Percentiles rank a stretch among this genome's conserved stretches.
These are phyloP conservation scores for Lachnellula willkommii DNA, from an alignment of 2,329 filamentous ascomycete species.

Conservation along the genomic window DNA sequence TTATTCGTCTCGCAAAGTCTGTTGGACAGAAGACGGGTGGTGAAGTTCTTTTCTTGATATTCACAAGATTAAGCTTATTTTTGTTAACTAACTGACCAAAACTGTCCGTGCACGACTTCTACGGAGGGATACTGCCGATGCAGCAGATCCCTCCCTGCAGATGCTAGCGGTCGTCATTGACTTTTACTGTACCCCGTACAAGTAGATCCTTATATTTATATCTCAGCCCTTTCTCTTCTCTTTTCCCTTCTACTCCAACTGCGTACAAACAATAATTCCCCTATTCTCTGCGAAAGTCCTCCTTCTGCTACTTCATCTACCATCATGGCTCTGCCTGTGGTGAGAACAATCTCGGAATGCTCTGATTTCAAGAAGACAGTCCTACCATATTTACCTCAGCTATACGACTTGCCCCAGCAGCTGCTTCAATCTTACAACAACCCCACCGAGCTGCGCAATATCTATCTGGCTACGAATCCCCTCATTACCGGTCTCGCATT, in stretches of 20 bases:
- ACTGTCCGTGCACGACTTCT: no score
- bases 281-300: background rate
- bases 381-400: conserved; percentile 65
- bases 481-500: conserved; percentile 69
- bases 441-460: conserved; percentile 55
- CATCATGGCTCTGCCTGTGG: conserved; percentile 65
- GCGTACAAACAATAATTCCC: background rate
- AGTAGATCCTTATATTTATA: background rate
- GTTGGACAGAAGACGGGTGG: conserved; percentile 1
- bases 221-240: background rate
- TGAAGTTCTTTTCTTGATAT: conserved; percentile 2
- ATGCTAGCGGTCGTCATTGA: background rate
- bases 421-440: conserved; percentile 55
- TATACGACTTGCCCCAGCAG: conserved; percentile 63
- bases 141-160: background rate
- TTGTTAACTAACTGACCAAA: background rate
- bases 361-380: conserved; percentile 71
- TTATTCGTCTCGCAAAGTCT: background rate
- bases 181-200: background rate
- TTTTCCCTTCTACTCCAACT: background rate
- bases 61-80: background rate
- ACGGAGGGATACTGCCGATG: background rate
- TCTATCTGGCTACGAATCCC: conserved; percentile 85
- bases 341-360: conserved; percentile 68
- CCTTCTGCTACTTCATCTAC: background rate